Evolutionary conservation across 1,139 yeast genomes (phyloP).

Genomic region (Scheffersomyces parashehatae): DNA sequence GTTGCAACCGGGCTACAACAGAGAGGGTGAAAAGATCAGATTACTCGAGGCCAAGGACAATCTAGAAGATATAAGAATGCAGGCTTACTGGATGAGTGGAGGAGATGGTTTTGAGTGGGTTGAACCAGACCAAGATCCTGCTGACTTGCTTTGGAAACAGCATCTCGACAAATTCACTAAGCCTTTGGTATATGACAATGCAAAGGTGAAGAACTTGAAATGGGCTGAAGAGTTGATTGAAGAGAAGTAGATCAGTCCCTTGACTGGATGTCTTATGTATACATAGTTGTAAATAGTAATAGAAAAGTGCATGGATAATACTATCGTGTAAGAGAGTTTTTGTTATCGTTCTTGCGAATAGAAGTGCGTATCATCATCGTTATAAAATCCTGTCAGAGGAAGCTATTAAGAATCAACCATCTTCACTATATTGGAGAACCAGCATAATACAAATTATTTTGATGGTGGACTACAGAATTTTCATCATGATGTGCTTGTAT

Average conservation of each 20-base stretch:
- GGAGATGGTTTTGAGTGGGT: conserved; percentile 81
- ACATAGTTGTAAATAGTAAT: no score
- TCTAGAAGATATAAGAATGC: conserved; percentile 55
- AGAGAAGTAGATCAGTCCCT: conserved; percentile 1
- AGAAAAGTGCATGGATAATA: no score
- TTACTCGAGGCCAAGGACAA: conserved; percentile 44
- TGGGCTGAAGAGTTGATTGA: conserved; percentile 25
- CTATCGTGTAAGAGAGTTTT: no score
- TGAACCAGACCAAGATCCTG: conserved; percentile 82
- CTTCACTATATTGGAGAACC: no score
- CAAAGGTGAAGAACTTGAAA: conserved; percentile 12
- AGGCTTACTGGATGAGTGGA: conserved; percentile 77
- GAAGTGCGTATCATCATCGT: no score
- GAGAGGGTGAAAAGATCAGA: conserved; percentile 43
- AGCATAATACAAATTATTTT: no score
- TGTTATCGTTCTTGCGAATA: no score
- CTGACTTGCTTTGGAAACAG: conserved; percentile 57
- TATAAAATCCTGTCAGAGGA: no score
- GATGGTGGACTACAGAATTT: no score
- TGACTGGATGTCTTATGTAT: no score
- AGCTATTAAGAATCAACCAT: no score
- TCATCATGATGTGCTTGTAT: no score
- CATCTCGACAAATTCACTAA: conserved; percentile 29
- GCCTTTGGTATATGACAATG: conserved; percentile 13
- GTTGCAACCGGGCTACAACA: conserved; percentile 33